phyloP scores from a whole-genome alignment of 2,329 filamentous ascomycete genomes.

The Botrytis pseudocinerea region DNA sequence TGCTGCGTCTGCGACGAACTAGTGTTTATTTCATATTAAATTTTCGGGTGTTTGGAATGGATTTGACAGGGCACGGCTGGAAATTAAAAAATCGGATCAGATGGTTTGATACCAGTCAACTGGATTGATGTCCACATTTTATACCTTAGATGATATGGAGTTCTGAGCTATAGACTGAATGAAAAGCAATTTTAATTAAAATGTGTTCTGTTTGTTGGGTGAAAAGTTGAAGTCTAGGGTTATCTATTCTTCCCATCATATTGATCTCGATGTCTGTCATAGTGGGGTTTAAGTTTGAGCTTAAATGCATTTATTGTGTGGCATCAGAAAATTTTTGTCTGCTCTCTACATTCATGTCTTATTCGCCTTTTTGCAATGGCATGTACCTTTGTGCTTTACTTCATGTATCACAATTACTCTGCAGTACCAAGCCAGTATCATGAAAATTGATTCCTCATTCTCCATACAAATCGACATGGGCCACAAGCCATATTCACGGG shows the following conservation, averaged over 20 bases:
- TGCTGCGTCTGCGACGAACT: neutral
- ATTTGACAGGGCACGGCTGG: neutral
- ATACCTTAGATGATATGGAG: neutral
- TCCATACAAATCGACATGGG: neutral
- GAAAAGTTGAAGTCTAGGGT: neutral
- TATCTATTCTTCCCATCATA: too few relatives aligned
- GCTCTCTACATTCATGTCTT: neutral
- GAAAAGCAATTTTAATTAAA: neutral
- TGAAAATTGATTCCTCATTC: rapidly evolving
- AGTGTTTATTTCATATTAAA: neutral
- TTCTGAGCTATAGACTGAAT: neutral
- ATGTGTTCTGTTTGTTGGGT: neutral
- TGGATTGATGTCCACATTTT: neutral
- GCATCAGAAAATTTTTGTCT: rapidly evolving
- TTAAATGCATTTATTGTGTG: neutral
- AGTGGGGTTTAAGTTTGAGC: neutral
- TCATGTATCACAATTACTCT: neutral
- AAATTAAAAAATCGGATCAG: too few relatives aligned
- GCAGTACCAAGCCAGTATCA: rapidly evolving
- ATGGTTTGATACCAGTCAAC: neutral
- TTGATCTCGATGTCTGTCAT: neutral
- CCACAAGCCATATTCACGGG: rapidly evolving
- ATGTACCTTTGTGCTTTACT: neutral
- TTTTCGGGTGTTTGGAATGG: neutral
- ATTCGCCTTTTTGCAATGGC: rapidly evolving